Conservation (phyloP, 2,329 filamentous ascomycete species). For the Diaporthe australafricana region DNA sequence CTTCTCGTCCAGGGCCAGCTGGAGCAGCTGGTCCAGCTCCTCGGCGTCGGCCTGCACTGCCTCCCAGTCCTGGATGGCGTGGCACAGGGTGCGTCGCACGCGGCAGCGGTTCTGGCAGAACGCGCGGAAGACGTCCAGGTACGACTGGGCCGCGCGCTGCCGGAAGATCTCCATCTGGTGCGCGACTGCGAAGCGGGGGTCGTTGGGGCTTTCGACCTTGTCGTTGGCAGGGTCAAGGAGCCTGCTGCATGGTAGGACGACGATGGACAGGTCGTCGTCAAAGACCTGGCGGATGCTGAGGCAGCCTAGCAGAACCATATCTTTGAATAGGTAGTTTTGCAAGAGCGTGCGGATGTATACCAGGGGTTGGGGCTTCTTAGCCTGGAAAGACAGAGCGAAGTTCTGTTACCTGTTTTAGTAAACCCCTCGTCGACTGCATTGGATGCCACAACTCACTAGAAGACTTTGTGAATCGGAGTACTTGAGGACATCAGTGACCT, state of each 20-base stretch:
- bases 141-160: conserved; percentile 73
- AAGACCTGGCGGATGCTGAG: conserved; percentile 80
- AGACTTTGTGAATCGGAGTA: conserved; percentile 77
- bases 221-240: conserved; percentile 82
- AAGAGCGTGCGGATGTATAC: conserved; percentile 86
- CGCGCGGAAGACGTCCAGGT: conserved; percentile 84
- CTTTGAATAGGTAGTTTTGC: conserved; percentile 80
- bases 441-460: conserved; percentile 62
- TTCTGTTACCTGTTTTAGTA: conserved; percentile 64
- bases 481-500: conserved; percentile 75
- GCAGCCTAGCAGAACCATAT: conserved; percentile 75
- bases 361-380: conserved; percentile 83
- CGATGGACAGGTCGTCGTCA: conserved; percentile 82
- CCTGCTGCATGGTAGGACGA: conserved; percentile 77
- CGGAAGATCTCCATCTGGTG: conserved; percentile 79
- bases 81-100: conserved; percentile 88
- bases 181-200: conserved; percentile 80
- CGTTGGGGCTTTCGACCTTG: conserved; percentile 77
- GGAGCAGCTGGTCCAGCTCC: conserved; percentile 77
- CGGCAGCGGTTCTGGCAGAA: conserved; percentile 92
- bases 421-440: conserved; percentile 33
- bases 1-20: conserved; percentile 69
- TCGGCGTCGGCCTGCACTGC: conserved; percentile 84
- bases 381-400: conserved; percentile 80
- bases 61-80: conserved; percentile 87